Conservation (phyloP, 208 protist species). For the Trypanosoma cruzi region DNA sequence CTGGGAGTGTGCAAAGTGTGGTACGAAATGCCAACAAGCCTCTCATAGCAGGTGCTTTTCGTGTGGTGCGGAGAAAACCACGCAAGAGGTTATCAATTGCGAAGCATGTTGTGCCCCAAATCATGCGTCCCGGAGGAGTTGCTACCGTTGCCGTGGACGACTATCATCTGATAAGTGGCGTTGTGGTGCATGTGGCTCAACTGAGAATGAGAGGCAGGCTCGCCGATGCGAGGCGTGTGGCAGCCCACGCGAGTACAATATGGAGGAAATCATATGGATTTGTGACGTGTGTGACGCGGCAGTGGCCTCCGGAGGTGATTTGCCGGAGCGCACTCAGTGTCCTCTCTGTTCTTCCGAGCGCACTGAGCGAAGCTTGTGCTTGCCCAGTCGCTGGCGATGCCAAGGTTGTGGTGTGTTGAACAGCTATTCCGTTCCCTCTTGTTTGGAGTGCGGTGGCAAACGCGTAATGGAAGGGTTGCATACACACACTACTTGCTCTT, state of each 20-base stretch:
- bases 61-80: conserved; percentile 30
- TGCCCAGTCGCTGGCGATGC: conserved; percentile 71
- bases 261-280: conserved; percentile 65
- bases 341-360: conserved; percentile 50
- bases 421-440: conserved; percentile 25
- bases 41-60: conserved; percentile 6
- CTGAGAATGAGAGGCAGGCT: conserved; percentile 29
- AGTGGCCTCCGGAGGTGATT: conserved; percentile 61
- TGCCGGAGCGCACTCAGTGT: conserved; percentile 51
- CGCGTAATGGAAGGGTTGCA: conserved; percentile 44
- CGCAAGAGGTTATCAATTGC: conserved; percentile 34
- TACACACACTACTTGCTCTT: conserved; percentile 41
- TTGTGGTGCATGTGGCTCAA: conserved; percentile 44
- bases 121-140: conserved; percentile 35
- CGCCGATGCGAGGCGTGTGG: conserved; percentile 49
- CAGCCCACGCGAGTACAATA: conserved; percentile 44
- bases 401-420: conserved; percentile 53
- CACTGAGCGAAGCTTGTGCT: conserved; percentile 27
- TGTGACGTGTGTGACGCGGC: conserved; percentile 75
- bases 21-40: conserved; percentile 14
- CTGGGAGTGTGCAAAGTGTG: conserved; percentile 38
- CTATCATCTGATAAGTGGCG: conserved; percentile 50
- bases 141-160: conserved; percentile 72
- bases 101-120: conserved; percentile 64
- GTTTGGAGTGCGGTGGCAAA: conserved; percentile 58